phyloP scores from a whole-genome alignment of 257 asterid genomes.

The Eucommia ulmoides region DNA sequence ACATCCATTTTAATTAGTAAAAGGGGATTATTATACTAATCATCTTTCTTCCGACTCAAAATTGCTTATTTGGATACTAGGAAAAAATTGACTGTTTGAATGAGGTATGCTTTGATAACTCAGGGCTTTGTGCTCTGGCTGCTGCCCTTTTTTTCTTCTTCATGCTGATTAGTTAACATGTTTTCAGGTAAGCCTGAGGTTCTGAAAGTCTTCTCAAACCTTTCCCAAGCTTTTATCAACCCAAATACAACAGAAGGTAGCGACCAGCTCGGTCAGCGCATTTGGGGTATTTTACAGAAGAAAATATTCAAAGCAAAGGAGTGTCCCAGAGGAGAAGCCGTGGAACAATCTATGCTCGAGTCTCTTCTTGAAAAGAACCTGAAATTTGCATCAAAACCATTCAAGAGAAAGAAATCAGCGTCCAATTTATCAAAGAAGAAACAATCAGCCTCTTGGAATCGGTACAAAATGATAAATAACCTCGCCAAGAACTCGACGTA shows the following conservation, averaged over 20 bases:
- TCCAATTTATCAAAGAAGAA: conserved; percentile 61
- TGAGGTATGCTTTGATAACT: too few species aligned
- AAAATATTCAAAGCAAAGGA: conserved; percentile 89
- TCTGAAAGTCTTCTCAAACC: conserved; percentile 59
- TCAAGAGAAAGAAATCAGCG: conserved; percentile 69
- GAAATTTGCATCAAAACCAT: conserved; percentile 77
- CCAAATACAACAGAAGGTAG: conserved; percentile 88
- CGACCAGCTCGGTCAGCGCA: conserved; percentile 90
- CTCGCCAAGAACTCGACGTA: conserved; percentile 71
- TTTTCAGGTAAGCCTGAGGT: conserved; percentile 81
- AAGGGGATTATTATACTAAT: too few species aligned
- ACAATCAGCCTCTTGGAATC: conserved; percentile 57
- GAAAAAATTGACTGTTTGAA: too few species aligned
- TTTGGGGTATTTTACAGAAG: conserved; percentile 90
- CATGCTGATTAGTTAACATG: conserved; percentile 2
- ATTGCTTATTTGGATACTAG: too few species aligned
- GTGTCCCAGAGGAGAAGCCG: conserved; percentile 61
- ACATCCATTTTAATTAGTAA: too few species aligned
- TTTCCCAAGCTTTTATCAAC: conserved; percentile 68
- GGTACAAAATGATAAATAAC: conserved; percentile 63
- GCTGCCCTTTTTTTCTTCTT: neutral
- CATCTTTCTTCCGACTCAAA: too few species aligned
- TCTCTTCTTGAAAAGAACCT: conserved; percentile 68
- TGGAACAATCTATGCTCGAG: conserved; percentile 50
- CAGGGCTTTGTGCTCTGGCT: too few species aligned